Conservation (phyloP, 2,329 filamentous ascomycete species). For the Fusarium sacchari region DNA sequence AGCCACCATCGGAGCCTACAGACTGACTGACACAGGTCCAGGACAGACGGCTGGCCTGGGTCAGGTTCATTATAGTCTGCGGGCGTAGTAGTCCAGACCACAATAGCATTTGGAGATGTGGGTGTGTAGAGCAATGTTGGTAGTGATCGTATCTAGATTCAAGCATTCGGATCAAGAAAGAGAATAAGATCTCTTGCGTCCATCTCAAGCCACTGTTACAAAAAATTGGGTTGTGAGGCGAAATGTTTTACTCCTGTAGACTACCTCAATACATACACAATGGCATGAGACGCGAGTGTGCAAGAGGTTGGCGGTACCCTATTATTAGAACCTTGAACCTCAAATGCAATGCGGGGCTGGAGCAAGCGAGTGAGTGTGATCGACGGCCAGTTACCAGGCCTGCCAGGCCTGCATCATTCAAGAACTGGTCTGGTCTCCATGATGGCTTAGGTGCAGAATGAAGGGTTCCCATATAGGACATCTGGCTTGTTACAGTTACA, state of each 20-base stretch:
- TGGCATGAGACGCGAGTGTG: slow-evolving; percentile 25
- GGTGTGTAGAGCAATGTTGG: not conserved
- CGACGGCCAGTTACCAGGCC: not conserved
- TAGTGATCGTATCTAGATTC: not conserved
- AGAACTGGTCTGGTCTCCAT: not conserved
- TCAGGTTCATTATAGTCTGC: slow-evolving; percentile 8
- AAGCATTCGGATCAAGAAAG: not conserved
- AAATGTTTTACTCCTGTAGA: not conserved
- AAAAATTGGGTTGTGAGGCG: not conserved
- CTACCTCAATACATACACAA: slow-evolving; percentile 6
- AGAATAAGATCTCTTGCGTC: not conserved
- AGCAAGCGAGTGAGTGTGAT: not conserved
- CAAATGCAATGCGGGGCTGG: slow-evolving; percentile 22
- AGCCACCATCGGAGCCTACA: not conserved
- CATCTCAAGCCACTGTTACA: not conserved
- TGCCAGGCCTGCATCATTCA: not conserved
- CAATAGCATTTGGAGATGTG: not conserved
- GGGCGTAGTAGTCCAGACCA: not conserved
- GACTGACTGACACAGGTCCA: not conserved
- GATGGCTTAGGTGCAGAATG: not conserved
- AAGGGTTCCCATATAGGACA: not conserved
- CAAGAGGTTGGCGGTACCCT: slow-evolving; percentile 26
- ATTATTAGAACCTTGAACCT: slow-evolving; percentile 31
- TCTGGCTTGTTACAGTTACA: not conserved
- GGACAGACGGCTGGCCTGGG: not conserved